Evolutionary conservation across 140 eudicot species (phyloP), one percentile per base, ranked within the genome.

Genomic region (Anethum foeniculum): DNA sequence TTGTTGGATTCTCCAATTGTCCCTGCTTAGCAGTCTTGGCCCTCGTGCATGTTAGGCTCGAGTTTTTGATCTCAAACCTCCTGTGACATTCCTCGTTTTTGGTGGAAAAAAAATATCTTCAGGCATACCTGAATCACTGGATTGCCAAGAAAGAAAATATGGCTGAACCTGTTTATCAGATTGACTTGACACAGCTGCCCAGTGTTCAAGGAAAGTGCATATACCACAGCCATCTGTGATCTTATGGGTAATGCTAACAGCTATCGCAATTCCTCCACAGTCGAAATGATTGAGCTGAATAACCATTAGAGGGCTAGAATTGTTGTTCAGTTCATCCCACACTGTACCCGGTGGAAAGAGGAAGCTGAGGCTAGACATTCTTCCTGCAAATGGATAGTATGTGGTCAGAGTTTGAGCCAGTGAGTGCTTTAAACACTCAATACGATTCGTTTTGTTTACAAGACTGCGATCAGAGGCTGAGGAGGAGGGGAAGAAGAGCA

Each of bases 231-330:
- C 79, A 16, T 81, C 84, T 16, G 58, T 71, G 4, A 74, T 1
- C 38, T 43, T 75, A 60, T 74, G 84, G 3, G 74, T 54, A 18
- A 75, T 21, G n/a, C 62, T 27, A 1, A 81, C 60, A 1, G 80
- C 48, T 0, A 74, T 2, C 0, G 75, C 80, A 0, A 74, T 39
- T 19, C 84, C 84, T 8, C 84, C 80, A 28, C 68, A 30, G 1
- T 56, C 44, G 21, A 81, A 73, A 44, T 56, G 34, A 19, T n/a
- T 81, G 32, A 81, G 76, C 71, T 72, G 79, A 41, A 74, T 38
- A 48, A 81, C 44, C 43, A 74, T 14, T 9, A 58, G 19, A 71
- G 47, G 80, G 30, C 52, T 76, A 11, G 52, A 49, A 7, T 13
- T 32, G 16, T 15, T 30, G 77, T 28, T 32, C 18, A 36, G 0